Evolutionary conservation across 306 rosid genomes (phyloP).

Genomic region (Lathyrus sativus): DNA sequence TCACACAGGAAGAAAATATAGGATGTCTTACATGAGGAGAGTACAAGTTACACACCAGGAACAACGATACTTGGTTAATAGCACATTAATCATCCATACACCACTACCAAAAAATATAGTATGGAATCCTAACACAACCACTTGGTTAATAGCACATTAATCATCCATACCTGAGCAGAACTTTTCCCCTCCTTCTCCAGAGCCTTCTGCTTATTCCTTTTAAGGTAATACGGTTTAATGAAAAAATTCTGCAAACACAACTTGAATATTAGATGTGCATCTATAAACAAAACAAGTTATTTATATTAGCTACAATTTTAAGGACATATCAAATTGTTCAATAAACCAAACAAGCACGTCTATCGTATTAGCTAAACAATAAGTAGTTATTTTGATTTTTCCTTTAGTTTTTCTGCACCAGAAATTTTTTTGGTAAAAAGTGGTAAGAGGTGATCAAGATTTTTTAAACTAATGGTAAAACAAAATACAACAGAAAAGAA

Average conservation of each 20-base stretch:
- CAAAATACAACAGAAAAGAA: constrained; percentile 7
- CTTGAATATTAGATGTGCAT: constrained; percentile 21
- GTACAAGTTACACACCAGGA: constrained; percentile 24
- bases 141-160: constrained; percentile 5
- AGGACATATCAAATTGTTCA: constrained; percentile 13
- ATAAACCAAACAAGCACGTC: constrained; percentile 23
- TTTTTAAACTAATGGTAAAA: neutral
- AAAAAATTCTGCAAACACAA: constrained; percentile 66
- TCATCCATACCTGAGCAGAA: constrained; percentile 65
- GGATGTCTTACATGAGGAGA: neutral
- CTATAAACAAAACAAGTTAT: neutral
- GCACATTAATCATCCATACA: constrained; percentile 47
- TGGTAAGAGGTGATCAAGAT: neutral
- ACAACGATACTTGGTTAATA: neutral
- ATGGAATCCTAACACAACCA: constrained; percentile 28
- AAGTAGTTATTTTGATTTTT: constrained; percentile 27
- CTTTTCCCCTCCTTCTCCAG: constrained; percentile 69
- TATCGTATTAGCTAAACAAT: constrained; percentile 18
- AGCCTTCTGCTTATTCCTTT: constrained; percentile 79
- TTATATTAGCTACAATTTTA: neutral
- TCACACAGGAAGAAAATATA: too few relatives aligned
- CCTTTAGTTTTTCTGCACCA: constrained; percentile 13
- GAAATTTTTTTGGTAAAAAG: constrained; percentile 19
- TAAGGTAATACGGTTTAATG: constrained; percentile 75
- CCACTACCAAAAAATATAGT: neutral